Evolutionary conservation across 495 filamentous ascomycete species (phyloP), one percentile per base, ranked within the genome.

Genomic region (Barbatosphaeria neglecta): DNA sequence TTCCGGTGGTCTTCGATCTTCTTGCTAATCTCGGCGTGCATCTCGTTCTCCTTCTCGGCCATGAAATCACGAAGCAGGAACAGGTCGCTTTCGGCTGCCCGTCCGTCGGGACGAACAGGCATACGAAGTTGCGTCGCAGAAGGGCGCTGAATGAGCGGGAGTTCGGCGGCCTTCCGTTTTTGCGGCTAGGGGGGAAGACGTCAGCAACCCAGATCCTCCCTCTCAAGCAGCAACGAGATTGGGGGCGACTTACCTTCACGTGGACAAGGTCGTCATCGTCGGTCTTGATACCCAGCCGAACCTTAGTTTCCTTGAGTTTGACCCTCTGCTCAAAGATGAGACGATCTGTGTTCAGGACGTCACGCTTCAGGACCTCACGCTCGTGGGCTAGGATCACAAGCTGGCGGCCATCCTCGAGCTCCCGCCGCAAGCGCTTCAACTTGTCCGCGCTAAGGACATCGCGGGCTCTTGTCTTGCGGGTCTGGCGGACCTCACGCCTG

Each of bases 241-340:
- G 31, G 13, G 31, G 22, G 50, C n/a, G 27, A 54, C 77, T 65
- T 68, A 90, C 87, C 78, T 92, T 92, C 57, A 90, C 84, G 64
- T 90, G 90, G 70, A 93, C 82, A 53, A 97, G 77, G 56, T 96
- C 90, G 53, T 97, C 93, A 62, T 97, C 92, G 48, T 90, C 86
- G 45, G 80, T 81, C 72, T 90, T 95, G 68, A 95, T 85, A 52
- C 83, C 81, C 43, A 94, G 76, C 59, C 86, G 88, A 56, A 84
- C 74, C 72, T 96, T 96, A 57, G 81, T 79, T 46, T 90, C 80
- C 70, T 90, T 90, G 41, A 96, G 75, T 56, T 79, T 76, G 33
- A 75, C 68, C 24, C 93, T 80, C 55, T 89, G 75, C 57, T 87
- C 74, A 67, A 95, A 97, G 45, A 98, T 75, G 38, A 74, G 64